A percentile compares a stretch with the other conserved stretches of the same genome.
Conservation (phyloP, 805 yeast genomes). For the Phaffomyces thermotolerans region DNA sequence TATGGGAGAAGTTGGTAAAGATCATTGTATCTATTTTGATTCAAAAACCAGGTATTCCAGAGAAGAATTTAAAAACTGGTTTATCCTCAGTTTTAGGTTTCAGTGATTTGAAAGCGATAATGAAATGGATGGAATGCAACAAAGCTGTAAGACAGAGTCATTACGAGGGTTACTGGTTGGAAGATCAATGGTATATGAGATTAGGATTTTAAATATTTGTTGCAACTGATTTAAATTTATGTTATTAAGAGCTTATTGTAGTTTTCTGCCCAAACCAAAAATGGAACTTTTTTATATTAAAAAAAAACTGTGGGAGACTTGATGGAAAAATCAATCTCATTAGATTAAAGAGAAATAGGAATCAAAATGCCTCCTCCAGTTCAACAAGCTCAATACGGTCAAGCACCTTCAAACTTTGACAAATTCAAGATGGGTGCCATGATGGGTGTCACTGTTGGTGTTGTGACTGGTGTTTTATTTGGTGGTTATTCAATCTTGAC, state of each 20-base stretch:
- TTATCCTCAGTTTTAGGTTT: conserved; percentile 13
- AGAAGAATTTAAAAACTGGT: conserved; percentile 17
- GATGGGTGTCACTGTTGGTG: conserved; percentile 86
- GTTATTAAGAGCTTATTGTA: not conserved
- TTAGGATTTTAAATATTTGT: conserved; percentile 23
- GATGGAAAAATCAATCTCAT: too few species aligned
- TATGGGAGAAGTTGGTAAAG: conserved; percentile 56
- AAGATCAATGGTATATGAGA: conserved; percentile 39
- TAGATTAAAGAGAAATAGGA: not conserved
- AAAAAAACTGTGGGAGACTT: conserved; percentile 7
- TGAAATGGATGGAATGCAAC: conserved; percentile 40
- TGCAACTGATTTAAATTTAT: not conserved
- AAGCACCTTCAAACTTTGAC: conserved; percentile 82
- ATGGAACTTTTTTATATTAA: not conserved
- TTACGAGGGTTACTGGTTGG: conserved; percentile 36
- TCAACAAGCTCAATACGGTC: conserved; percentile 52
- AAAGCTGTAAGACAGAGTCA: conserved; percentile 29
- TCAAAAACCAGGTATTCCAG: conserved; percentile 48
- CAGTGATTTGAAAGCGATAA: conserved; percentile 31
- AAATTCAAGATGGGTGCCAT: conserved; percentile 97
- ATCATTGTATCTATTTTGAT: conserved; percentile 39
- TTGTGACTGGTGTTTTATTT: conserved; percentile 88
- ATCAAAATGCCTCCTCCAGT: conserved; percentile 42
- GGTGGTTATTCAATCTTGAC: conserved; percentile 89
- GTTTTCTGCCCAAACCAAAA: not conserved